Percentiles rank a stretch among this genome's conserved stretches.
Evolutionary conservation across 257 asterid species (phyloP).

Genomic region (Solanum clarkiae): DNA sequence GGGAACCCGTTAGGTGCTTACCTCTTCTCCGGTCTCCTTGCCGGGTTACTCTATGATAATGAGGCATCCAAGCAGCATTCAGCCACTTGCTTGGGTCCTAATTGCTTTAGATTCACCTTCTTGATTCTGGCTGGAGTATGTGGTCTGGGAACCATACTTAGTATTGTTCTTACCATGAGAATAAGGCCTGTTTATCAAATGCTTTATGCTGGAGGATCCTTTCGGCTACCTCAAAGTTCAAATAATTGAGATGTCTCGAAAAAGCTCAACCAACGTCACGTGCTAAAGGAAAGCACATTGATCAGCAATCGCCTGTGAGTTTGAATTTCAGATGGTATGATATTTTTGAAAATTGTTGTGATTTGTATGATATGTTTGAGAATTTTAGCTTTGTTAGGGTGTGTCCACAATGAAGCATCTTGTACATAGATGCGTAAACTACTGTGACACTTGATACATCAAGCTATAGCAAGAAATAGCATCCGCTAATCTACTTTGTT

Average conservation of each 20-base stretch:
- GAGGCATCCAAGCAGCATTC: conserved; percentile 52
- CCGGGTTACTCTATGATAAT: conserved; percentile 47
- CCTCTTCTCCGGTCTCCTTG: conserved; percentile 64
- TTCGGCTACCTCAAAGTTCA: conserved; percentile 35
- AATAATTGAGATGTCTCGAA: conserved; percentile 10
- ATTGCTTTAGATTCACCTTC: conserved; percentile 52
- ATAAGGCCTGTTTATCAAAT: conserved; percentile 50
- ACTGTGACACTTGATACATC: background rate
- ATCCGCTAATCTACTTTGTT: background rate
- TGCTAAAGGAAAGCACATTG: background rate
- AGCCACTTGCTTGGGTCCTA: conserved; percentile 46
- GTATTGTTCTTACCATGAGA: conserved; percentile 40
- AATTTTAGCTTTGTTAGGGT: background rate
- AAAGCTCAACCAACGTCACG: background rate
- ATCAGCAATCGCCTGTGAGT: background rate
- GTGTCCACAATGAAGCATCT: background rate
- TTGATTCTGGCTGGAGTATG: conserved; percentile 49
- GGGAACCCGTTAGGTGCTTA: conserved; percentile 66
- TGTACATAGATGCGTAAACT: background rate
- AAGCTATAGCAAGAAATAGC: background rate
- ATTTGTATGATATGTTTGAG: background rate
- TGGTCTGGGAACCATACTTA: conserved; percentile 30
- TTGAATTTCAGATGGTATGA: background rate
- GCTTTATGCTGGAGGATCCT: conserved; percentile 68
- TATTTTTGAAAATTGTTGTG: background rate